Percentiles rank a stretch among this genome's conserved stretches.
Evolutionary conservation across 2,329 filamentous ascomycete genomes (phyloP).

Genomic region (Beauveria asiatica): DNA sequence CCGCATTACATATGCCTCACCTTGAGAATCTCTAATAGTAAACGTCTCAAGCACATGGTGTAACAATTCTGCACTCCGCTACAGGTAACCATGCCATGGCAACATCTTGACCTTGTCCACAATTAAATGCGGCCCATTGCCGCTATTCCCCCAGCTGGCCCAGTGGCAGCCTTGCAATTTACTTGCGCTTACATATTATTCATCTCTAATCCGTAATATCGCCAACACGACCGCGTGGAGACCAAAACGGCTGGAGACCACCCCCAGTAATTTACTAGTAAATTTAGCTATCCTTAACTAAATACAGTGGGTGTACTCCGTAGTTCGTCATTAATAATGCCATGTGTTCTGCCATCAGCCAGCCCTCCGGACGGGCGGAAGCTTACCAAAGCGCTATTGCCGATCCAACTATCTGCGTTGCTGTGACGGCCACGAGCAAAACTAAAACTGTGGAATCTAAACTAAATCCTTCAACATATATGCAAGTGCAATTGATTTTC

Average conservation of each 20-base stretch:
- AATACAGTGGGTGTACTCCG: too few relatives aligned
- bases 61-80: background rate
- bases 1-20: background rate
- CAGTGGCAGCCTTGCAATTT: background rate
- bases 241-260: background rate
- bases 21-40: background rate
- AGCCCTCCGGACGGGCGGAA: constrained; percentile 7
- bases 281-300: too few relatives aligned
- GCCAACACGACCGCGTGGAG: background rate
- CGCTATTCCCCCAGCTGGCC: background rate
- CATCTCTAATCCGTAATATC: background rate
- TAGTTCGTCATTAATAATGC: background rate
- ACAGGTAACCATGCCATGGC: background rate
- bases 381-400: background rate
- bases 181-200: background rate
- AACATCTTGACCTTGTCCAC: background rate
- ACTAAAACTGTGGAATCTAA: background rate
- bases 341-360: background rate
- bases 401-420: background rate
- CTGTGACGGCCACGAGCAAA: background rate
- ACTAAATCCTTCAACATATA: background rate
- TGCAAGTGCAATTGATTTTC: too few relatives aligned
- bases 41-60: background rate
- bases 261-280: too few relatives aligned
- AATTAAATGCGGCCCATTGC: constrained; percentile 7